phyloP scores from a whole-genome alignment of 2,329 filamentous ascomycete species.

The Akanthomyces uredinophilus region DNA sequence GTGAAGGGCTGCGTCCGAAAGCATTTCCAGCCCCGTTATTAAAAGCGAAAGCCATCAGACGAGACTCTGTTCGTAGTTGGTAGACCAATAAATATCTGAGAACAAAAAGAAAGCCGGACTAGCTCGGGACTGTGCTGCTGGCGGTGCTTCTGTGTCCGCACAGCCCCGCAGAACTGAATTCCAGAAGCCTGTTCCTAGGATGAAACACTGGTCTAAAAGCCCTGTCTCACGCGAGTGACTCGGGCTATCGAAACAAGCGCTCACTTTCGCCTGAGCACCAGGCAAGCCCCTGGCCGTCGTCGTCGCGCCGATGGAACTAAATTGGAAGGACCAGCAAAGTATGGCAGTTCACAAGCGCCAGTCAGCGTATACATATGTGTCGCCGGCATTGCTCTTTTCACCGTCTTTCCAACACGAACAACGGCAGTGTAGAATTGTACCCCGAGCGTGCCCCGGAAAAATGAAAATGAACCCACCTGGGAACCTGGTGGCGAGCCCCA shows the following conservation, averaged over 20 bases:
- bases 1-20: background rate
- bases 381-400: background rate
- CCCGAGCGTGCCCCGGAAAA: background rate
- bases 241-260: conserved; percentile 7
- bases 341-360: background rate
- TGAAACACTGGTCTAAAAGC: conserved; percentile 2
- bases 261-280: background rate
- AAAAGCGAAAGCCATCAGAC: background rate
- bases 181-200: background rate
- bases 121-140: too few species aligned
- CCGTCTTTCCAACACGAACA: background rate
- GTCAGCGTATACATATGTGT: background rate
- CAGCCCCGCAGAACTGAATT: background rate
- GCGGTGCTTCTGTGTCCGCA: background rate
- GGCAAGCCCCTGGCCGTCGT: background rate
- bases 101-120: background rate
- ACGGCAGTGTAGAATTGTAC: background rate
- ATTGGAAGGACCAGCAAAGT: background rate
- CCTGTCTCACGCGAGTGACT: background rate
- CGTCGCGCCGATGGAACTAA: background rate
- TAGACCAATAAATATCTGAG: background rate
- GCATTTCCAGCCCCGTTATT: background rate
- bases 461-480: background rate
- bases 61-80: background rate
- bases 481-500: background rate